These are phyloP conservation scores for Lotmaria passim DNA, from an alignment of 208 protist genomes.

Conservation along the genomic window DNA sequence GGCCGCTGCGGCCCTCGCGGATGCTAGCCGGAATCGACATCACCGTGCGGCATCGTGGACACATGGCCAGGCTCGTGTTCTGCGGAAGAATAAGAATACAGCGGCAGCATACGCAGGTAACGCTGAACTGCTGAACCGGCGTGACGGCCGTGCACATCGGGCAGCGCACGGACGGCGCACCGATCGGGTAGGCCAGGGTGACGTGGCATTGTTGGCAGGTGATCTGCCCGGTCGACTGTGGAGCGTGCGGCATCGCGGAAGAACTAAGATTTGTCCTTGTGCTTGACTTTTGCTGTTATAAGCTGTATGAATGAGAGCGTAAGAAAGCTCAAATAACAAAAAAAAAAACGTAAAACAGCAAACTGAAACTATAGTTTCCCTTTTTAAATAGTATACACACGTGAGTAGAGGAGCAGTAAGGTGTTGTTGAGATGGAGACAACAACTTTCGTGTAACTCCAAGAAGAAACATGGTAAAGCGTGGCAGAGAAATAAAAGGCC, in stretches of 20 bases:
- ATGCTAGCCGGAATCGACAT: slow-evolving; percentile 86
- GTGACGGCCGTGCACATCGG: slow-evolving; percentile 86
- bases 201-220: slow-evolving; percentile 78
- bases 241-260: slow-evolving; percentile 52
- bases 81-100: slow-evolving; percentile 84
- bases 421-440: no score
- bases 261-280: background rate
- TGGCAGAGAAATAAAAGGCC: no score
- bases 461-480: no score
- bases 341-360: no score
- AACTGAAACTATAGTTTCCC: no score
- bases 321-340: background rate
- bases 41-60: slow-evolving; percentile 80
- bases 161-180: slow-evolving; percentile 81
- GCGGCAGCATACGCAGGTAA: slow-evolving; percentile 82
- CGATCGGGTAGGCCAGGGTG: slow-evolving; percentile 85
- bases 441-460: no score
- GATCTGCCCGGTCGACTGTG: slow-evolving; percentile 80
- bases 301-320: background rate
- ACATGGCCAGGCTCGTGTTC: slow-evolving; percentile 88
- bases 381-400: no score
- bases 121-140: slow-evolving; percentile 80
- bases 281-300: background rate
- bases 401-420: no score
- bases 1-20: slow-evolving; percentile 66